Percentiles rank a stretch among this genome's conserved stretches.
Evolutionary conservation across 441 rosid genomes (phyloP).

Genomic region (Adansonia madagascariensis): DNA sequence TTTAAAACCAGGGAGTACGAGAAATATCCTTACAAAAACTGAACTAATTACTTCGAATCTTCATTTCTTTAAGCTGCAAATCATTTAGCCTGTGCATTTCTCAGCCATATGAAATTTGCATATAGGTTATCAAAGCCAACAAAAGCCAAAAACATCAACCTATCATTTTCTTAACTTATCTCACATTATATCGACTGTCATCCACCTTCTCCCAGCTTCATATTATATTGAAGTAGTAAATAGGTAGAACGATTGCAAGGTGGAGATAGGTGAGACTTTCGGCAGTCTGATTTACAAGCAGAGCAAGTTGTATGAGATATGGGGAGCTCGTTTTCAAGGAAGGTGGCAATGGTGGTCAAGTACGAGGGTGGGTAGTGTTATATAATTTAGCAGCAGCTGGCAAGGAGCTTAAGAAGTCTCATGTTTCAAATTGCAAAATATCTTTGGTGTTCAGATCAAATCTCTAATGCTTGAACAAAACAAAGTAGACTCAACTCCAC

Average conservation of each 20-base stretch:
- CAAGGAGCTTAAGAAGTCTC: neutral
- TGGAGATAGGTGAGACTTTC: neutral
- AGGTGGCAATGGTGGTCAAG: neutral
- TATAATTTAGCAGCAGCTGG: neutral
- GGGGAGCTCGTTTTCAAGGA: constrained; percentile 7
- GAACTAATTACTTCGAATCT: neutral
- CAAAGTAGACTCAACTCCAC: constrained; percentile 1
- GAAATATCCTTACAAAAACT: neutral
- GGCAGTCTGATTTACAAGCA: neutral
- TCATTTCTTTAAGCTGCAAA: constrained; percentile 6
- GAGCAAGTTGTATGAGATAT: too few species aligned
- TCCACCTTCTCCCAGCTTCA: neutral
- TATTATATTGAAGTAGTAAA: neutral
- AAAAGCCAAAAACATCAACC: neutral
- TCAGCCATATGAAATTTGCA: neutral
- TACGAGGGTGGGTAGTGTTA: neutral
- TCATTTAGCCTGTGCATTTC: neutral
- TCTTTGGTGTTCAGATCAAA: neutral
- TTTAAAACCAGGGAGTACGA: neutral
- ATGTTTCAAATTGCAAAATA: neutral
- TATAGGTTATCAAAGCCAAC: neutral
- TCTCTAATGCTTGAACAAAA: neutral
- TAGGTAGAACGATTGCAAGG: neutral
- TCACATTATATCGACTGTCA: neutral
- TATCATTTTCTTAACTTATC: neutral